Conservation (phyloP, 1,284 basidiomycete species). For the Melampsora abietis-canadensis region DNA sequence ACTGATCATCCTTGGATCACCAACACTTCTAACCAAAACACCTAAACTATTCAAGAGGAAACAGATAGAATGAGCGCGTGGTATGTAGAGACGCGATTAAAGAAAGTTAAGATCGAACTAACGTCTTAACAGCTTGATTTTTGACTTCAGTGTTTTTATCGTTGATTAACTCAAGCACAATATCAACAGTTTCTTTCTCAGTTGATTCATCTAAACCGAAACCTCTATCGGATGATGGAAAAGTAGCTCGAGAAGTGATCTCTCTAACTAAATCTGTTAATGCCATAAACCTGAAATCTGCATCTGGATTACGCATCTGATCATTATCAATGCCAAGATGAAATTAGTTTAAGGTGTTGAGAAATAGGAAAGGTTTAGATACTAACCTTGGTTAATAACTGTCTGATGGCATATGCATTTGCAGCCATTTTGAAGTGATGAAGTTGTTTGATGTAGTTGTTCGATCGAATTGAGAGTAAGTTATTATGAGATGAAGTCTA, state of each 20-base stretch:
- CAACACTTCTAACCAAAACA: conserved; percentile 78
- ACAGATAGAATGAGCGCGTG: no score
- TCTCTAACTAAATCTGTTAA: conserved; percentile 85
- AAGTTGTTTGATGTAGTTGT: no score
- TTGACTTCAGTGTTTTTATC: conserved; percentile 97
- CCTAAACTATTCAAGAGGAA: conserved; percentile 62
- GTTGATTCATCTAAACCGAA: conserved; percentile 54
- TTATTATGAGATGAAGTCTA: no score
- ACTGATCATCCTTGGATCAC: conserved; percentile 73
- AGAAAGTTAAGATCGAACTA: conserved; percentile 47
- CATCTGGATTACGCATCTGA: conserved; percentile 54
- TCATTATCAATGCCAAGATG: conserved; percentile 10
- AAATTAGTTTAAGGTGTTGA: conserved; percentile 19
- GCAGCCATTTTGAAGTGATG: not conserved
- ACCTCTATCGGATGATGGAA: conserved; percentile 64
- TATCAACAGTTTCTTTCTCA: conserved; percentile 73
- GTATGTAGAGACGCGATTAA: not conserved
- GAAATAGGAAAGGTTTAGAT: conserved; percentile 61
- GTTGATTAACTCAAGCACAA: conserved; percentile 77
- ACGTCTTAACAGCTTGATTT: conserved; percentile 95
- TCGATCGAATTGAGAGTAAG: no score
- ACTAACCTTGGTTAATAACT: conserved; percentile 47
- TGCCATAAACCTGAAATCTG: conserved; percentile 76
- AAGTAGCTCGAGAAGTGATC: conserved; percentile 63
- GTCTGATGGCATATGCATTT: conserved; percentile 45